Percentiles rank a stretch among this genome's conserved stretches.
Conservation (phyloP, 2,329 filamentous ascomycete genomes). For the Xylariaceae sp. region DNA sequence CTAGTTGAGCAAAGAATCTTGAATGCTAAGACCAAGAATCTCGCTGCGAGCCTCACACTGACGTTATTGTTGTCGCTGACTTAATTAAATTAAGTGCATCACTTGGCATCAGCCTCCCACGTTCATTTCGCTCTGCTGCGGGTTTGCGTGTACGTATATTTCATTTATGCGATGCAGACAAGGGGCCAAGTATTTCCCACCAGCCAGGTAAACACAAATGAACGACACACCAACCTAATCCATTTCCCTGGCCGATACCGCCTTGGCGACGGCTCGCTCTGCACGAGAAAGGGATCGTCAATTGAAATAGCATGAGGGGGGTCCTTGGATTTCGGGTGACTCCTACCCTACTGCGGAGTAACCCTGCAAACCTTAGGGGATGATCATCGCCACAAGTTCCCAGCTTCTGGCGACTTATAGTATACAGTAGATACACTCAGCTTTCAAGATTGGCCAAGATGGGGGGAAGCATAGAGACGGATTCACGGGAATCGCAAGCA, state of each 20-base stretch:
- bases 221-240: constrained; percentile 17
- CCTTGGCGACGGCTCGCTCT: background rate
- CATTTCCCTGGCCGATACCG: background rate
- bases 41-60: background rate
- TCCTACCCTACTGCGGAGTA: constrained; percentile 33
- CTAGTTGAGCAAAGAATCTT: background rate
- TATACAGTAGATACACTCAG: background rate
- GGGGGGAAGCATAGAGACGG: constrained; percentile 1
- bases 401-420: constrained; percentile 5
- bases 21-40: background rate
- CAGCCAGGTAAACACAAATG: constrained; percentile 26
- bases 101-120: constrained; percentile 29
- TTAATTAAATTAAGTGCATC: constrained; percentile 19
- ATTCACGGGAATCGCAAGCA: background rate
- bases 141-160: background rate
- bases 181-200: constrained; percentile 22
- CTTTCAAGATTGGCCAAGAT: background rate
- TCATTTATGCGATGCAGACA: constrained; percentile 9
- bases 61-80: constrained; percentile 18
- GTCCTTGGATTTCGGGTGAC: constrained; percentile 7
- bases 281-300: too few species aligned
- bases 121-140: too few species aligned
- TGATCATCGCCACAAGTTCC: constrained; percentile 12
- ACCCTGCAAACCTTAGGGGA: constrained; percentile 29
- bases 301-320: constrained; percentile 24